Base-by-base conservation (phyloP, 2,329 filamentous ascomycete genomes). In the Decorospora gaudefroyi region DNA sequence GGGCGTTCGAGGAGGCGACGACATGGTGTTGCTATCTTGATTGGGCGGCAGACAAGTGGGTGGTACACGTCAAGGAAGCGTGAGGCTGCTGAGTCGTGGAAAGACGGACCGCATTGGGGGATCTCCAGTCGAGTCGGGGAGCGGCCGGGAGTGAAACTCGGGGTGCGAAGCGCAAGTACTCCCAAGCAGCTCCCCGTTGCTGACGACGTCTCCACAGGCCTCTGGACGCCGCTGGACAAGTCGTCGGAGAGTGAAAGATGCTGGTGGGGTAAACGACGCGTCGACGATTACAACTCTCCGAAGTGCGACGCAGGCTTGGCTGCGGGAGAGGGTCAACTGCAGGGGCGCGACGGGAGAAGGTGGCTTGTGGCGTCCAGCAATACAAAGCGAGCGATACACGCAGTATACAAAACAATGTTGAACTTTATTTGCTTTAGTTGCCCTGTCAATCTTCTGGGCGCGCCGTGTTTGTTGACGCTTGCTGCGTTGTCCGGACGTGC, bases 1-100 rank as follows among this genome's bases (percentile, higher is more conserved):
- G 22, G 73, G 72, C 22, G 72, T 73, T 38, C 67, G 61, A 22
- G 73, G 73, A 26, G 74, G 72, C 23, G 72, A 74, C 13, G 72
- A 68, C 69, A 69, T 71, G 35, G 42, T 49, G 46, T n/a, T 30
- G 29, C 32, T 35, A 38, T 16, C 33, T 39, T 49, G 32, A 23
- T 29, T 35, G 42, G 25, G 44, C 32, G 36, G 30, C 27, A 22
- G 37, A n/a, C 13, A 27, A 33, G 33, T 37, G 46, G 22, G 33
- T 32, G 26, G 37, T 42, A 48, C 19, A 27, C 32, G 40, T 40
- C 34, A 28, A 36, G 25, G 40, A 35, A 15, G 54, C n/a, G 31
- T 35, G 27, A 18, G 34, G 40, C 37, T 38, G 22, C 33, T 45
- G 37, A 26, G 34, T 15, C 23, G 40, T 39, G 39, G 38, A 44